phyloP scores from a whole-genome alignment of 805 yeast species.

The Hanseniaspora hatyaiensis region DNA sequence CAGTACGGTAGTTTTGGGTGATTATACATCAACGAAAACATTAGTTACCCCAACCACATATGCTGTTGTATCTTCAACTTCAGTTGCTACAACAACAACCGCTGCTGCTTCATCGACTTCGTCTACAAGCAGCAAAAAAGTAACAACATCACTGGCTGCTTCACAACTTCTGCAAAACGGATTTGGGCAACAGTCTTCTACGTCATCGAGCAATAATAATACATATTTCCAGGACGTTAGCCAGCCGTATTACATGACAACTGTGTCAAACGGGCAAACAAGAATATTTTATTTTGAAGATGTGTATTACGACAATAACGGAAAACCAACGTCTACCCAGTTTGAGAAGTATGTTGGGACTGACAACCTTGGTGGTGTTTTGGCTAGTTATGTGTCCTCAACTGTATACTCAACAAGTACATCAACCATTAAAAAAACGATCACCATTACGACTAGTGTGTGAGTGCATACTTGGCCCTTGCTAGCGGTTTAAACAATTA shows the following conservation, averaged over 20 bases:
- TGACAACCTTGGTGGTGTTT: background rate
- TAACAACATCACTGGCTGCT: background rate
- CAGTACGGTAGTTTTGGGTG: slow-evolving; percentile 25
- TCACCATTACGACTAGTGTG: slow-evolving; percentile 9
- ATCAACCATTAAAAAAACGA: slow-evolving; percentile 6
- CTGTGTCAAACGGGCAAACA: slow-evolving; percentile 7
- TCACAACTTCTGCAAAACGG: background rate
- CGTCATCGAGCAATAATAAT: background rate
- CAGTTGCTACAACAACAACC: slow-evolving; percentile 10
- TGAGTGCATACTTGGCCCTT: background rate
- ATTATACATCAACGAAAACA: slow-evolving; percentile 22
- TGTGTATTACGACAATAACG: slow-evolving; percentile 15
- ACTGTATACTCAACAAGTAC: slow-evolving; percentile 11
- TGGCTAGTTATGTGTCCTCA: slow-evolving; percentile 2
- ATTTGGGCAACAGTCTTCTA: background rate
- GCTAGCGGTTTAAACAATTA: no score
- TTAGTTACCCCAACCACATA: slow-evolving; percentile 14
- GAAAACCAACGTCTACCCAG: slow-evolving; percentile 17
- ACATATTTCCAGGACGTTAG: slow-evolving; percentile 1
- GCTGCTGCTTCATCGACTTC: slow-evolving; percentile 14
- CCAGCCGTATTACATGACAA: slow-evolving; percentile 13
- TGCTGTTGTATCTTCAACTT: slow-evolving; percentile 11
- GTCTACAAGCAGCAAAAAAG: background rate
- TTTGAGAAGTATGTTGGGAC: slow-evolving; percentile 15
- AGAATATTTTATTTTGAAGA: slow-evolving; percentile 16